These are phyloP conservation scores for Cladophialophora yegresii DNA, from an alignment of 2,329 filamentous ascomycete species.

Conservation along the genomic window DNA sequence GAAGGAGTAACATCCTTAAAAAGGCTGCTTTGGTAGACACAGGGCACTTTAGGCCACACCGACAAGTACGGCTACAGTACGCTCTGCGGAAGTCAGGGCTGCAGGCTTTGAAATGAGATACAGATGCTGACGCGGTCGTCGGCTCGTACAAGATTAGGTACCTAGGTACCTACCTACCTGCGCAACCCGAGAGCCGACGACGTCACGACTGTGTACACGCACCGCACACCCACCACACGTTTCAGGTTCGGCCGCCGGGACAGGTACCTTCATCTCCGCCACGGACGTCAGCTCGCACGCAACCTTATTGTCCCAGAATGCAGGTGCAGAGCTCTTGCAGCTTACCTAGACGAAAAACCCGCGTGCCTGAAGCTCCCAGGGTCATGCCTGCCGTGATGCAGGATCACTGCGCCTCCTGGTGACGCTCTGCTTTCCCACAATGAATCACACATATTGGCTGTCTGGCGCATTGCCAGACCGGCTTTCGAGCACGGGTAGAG, in stretches of 20 bases:
- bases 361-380: neutral
- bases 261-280: neutral
- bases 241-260: neutral
- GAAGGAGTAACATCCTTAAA: neutral
- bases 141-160: too few species aligned
- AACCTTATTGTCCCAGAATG: neutral
- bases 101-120: neutral
- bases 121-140: slow-evolving; percentile 4
- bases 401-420: neutral
- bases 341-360: neutral
- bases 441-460: neutral
- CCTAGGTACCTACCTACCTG: neutral
- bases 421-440: neutral
- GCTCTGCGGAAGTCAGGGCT: neutral
- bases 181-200: neutral
- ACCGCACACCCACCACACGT: neutral
- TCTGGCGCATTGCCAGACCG: neutral
- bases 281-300: neutral
- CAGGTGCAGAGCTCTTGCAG: neutral
- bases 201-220: neutral
- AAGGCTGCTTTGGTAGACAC: neutral
- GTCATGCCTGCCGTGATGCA: neutral
- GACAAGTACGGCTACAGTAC: neutral
- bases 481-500: neutral
- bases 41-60: neutral